Conservation (phyloP, 164 flowering plant species). For the grape (Vitis vinifera) region ASM3070453v1 NC_081805.1:22362501-22363000, state of each 20-base stretch:
- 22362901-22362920: conserved; percentile 21
- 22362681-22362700: conserved; percentile 38
- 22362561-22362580: conserved; percentile 72
- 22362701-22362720: conserved; percentile 52
- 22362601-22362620: conserved; percentile 76
- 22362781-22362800: conserved; percentile 34
- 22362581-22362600: conserved; percentile 81
- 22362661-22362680: conserved; percentile 54
- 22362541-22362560: conserved; percentile 94
- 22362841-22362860: conserved; percentile 68
- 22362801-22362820: conserved; percentile 59
- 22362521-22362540: conserved; percentile 66
- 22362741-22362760: conserved; percentile 19
- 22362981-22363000: background rate
- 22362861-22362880: conserved; percentile 61
- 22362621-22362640: conserved; percentile 68
- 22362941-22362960: conserved; percentile 77
- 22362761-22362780: conserved; percentile 29
- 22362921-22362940: conserved; percentile 43
- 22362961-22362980: conserved; percentile 14
- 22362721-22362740: conserved; percentile 12
- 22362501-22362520: conserved; percentile 65
- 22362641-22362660: conserved; percentile 84
- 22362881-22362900: conserved; percentile 67
- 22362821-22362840: conserved; percentile 47